A percentile compares a stretch with the other conserved stretches of the same genome.
These are phyloP conservation scores for Cyberlindnera maritima DNA, from an alignment of 805 yeast genomes.

Conservation along the genomic window DNA sequence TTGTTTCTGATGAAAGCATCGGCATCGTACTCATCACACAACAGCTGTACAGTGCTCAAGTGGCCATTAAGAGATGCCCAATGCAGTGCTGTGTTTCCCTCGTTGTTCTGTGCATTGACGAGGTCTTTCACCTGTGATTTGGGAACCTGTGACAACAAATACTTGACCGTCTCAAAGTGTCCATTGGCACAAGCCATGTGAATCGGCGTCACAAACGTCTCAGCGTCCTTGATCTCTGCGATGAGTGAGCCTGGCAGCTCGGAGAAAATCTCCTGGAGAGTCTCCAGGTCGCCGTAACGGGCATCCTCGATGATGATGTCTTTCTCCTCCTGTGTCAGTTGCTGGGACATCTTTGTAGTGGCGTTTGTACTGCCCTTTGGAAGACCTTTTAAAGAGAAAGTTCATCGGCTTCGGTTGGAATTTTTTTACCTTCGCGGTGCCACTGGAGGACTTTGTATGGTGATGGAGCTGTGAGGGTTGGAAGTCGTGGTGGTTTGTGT, in stretches of 20 bases:
- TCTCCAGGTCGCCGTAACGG: constrained; percentile 82
- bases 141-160: constrained; percentile 48
- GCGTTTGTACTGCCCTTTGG: no score
- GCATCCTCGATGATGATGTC: constrained; percentile 82
- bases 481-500: no score
- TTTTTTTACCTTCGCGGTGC: no score
- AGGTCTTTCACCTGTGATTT: constrained; percentile 43
- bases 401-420: no score
- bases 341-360: constrained; percentile 30
- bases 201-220: constrained; percentile 67
- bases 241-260: constrained; percentile 46
- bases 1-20: constrained; percentile 79
- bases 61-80: constrained; percentile 96
- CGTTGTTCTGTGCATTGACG: constrained; percentile 58
- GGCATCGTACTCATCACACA: constrained; percentile 73
- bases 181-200: constrained; percentile 98
- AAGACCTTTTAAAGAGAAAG: no score
- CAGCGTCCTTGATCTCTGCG: constrained; percentile 55
- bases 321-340: constrained; percentile 65
- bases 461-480: no score
- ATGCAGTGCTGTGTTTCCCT: constrained; percentile 92
- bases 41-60: constrained; percentile 58
- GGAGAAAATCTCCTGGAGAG: constrained; percentile 64
- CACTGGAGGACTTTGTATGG: no score
- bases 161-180: constrained; percentile 64